These are phyloP conservation scores for Saccharomyces hybrid DNA, from an alignment of 1,139 yeast genomes.

Conservation along the genomic window DNA sequence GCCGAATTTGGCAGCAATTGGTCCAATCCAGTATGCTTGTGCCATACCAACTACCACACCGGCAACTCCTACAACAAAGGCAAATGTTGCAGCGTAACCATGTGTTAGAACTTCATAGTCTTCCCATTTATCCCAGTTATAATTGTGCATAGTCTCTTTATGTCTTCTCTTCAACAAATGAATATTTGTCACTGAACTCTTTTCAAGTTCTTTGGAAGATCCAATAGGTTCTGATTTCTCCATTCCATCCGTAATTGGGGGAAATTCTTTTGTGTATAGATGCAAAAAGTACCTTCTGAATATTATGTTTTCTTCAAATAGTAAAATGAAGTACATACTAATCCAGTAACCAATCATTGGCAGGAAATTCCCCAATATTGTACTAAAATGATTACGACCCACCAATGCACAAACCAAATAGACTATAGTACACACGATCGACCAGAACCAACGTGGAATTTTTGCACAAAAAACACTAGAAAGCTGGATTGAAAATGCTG, in stretches of 20 bases:
- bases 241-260: constrained; percentile 13
- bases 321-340: constrained; percentile 65
- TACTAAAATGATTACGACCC: constrained; percentile 68
- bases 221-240: not conserved
- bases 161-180: constrained; percentile 19
- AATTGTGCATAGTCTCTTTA: constrained; percentile 33
- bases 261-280: constrained; percentile 50
- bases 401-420: constrained; percentile 65
- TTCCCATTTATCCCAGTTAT: constrained; percentile 66
- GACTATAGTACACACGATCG: constrained; percentile 54
- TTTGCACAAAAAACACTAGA: constrained; percentile 54
- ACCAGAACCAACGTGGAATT: constrained; percentile 77
- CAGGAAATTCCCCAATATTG: constrained; percentile 75
- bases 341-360: constrained; percentile 97
- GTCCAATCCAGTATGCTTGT: constrained; percentile 71
- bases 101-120: constrained; percentile 46
- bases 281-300: constrained; percentile 52
- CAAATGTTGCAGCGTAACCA: constrained; percentile 55
- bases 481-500: constrained; percentile 73
- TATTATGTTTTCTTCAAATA: constrained; percentile 66
- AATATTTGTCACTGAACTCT: constrained; percentile 10
- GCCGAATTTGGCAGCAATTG: constrained; percentile 53
- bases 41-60: constrained; percentile 83
- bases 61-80: constrained; percentile 57
- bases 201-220: constrained; percentile 4